A percentile compares a stretch with the other conserved stretches of the same genome.
phyloP scores from a whole-genome alignment of 176 grass and related monocot species.

The Thalia dealbata region DNA sequence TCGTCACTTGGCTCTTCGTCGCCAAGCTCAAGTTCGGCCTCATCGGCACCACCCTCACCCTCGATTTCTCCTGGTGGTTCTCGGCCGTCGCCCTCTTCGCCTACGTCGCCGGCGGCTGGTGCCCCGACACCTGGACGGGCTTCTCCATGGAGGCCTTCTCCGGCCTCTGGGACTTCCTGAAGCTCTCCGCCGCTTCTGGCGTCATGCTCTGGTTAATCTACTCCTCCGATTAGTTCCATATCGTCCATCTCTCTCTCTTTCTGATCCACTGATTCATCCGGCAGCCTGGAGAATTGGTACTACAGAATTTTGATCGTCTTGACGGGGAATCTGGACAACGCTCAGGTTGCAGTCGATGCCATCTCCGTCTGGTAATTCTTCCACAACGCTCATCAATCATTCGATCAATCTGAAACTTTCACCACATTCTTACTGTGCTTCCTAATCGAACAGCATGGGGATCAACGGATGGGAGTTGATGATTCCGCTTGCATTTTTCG shows the following conservation, averaged over 20 bases:
- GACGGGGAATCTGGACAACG: slow-evolving; percentile 67
- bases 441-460: slow-evolving; percentile 44
- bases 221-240: too few species aligned
- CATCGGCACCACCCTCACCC: slow-evolving; percentile 56
- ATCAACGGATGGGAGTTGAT: slow-evolving; percentile 93
- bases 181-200: slow-evolving; percentile 62
- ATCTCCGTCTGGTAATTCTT: slow-evolving; percentile 65
- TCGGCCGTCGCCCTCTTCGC: slow-evolving; percentile 30
- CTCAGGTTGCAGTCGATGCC: slow-evolving; percentile 75
- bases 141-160: slow-evolving; percentile 74
- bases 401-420: not conserved
- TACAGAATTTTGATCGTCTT: slow-evolving; percentile 73
- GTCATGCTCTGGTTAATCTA: slow-evolving; percentile 73
- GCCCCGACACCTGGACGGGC: slow-evolving; percentile 72
- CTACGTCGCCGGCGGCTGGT: slow-evolving; percentile 55
- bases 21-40: slow-evolving; percentile 47
- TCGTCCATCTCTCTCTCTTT: not conserved
- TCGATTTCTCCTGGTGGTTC: slow-evolving; percentile 95
- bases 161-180: slow-evolving; percentile 76
- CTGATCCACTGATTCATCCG: not conserved
- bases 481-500: slow-evolving; percentile 87
- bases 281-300: slow-evolving; percentile 96
- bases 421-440: not conserved
- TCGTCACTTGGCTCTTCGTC: slow-evolving; percentile 68
- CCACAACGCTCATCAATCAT: not conserved